Conservation (phyloP, 192 early-diverging fungal genomes). For the Geranomyces michiganensis region DNA sequence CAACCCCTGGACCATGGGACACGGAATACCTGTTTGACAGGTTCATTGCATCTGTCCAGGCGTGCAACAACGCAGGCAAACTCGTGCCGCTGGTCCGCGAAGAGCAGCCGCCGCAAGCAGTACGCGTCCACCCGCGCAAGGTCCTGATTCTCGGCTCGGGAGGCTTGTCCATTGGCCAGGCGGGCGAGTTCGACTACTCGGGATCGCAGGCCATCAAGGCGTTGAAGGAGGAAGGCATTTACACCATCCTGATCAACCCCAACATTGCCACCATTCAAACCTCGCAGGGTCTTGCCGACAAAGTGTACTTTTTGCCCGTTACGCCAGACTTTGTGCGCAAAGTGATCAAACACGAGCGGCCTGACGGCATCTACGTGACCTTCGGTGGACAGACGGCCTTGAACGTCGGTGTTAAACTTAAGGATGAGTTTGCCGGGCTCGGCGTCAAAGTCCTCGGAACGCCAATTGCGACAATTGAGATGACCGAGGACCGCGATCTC, state of each 20-base stretch:
- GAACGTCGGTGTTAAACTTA: slow-evolving; percentile 92
- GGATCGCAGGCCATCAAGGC: slow-evolving; percentile 98
- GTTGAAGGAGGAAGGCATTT: slow-evolving; percentile 83
- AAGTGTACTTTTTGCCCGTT: slow-evolving; percentile 95
- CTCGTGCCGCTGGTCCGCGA: slow-evolving; percentile 75
- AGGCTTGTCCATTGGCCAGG: slow-evolving; percentile 97
- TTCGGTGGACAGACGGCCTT: slow-evolving; percentile 99
- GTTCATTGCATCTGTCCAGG: slow-evolving; percentile 79
- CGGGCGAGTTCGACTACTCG: slow-evolving; percentile 99
- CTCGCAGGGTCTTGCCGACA: slow-evolving; percentile 86
- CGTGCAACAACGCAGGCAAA: slow-evolving; percentile 66
- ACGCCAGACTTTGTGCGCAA: slow-evolving; percentile 89
- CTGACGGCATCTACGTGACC: slow-evolving; percentile 97
- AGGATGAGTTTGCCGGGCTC: slow-evolving; percentile 86
- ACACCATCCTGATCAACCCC: slow-evolving; percentile 97
- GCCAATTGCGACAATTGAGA: slow-evolving; percentile 90
- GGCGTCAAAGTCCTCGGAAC: slow-evolving; percentile 94
- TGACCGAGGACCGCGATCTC: slow-evolving; percentile 95
- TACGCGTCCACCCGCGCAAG: slow-evolving; percentile 78
- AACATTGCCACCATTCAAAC: slow-evolving; percentile 99
- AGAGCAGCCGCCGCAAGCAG: slow-evolving; percentile 36
- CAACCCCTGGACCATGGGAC: slow-evolving; percentile 93
- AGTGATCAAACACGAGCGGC: slow-evolving; percentile 90
- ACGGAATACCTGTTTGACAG: slow-evolving; percentile 97
- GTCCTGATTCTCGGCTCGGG: slow-evolving; percentile 96